Percentiles rank a stretch among this genome's conserved stretches.
Conservation (phyloP, 345 rosid species). For the Acer saccharum region DNA sequence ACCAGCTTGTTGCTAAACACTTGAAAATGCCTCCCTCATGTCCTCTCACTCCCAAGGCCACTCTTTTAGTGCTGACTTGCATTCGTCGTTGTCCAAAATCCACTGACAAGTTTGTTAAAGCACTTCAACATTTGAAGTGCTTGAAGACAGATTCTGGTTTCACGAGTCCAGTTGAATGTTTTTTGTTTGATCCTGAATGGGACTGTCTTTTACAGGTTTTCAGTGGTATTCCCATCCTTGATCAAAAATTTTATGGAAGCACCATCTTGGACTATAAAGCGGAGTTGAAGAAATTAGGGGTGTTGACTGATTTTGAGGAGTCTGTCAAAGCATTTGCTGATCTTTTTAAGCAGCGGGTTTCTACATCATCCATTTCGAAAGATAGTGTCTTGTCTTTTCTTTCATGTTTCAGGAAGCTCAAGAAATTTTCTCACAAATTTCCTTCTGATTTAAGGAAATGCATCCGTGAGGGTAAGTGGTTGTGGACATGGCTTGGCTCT, state of each 20-base stretch:
- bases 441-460: conserved; percentile 36
- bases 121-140: conserved; percentile 35
- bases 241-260: conserved; percentile 42
- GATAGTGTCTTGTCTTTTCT: conserved; percentile 37
- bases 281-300: conserved; percentile 55
- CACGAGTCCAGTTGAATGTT: conserved; percentile 54
- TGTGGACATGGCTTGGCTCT: conserved; percentile 57
- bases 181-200: conserved; percentile 56
- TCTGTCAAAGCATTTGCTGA: conserved; percentile 41
- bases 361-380: conserved; percentile 34
- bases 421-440: conserved; percentile 12
- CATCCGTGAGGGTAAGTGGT: conserved; percentile 50
- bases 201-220: conserved; percentile 56
- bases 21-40: conserved; percentile 33
- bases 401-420: conserved; percentile 45
- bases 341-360: conserved; percentile 41
- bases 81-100: conserved; percentile 16
- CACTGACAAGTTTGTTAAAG: conserved; percentile 16
- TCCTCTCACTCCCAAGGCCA: conserved; percentile 42
- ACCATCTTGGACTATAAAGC: conserved; percentile 24
- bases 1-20: conserved; percentile 39
- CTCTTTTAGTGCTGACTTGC: conserved; percentile 50
- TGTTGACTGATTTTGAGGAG: conserved; percentile 41
- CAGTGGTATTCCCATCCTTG: conserved; percentile 44
- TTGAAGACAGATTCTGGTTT: conserved; percentile 54